phyloP scores from a whole-genome alignment of 2,329 filamentous ascomycete genomes.

The Curvularia sp. region DNA sequence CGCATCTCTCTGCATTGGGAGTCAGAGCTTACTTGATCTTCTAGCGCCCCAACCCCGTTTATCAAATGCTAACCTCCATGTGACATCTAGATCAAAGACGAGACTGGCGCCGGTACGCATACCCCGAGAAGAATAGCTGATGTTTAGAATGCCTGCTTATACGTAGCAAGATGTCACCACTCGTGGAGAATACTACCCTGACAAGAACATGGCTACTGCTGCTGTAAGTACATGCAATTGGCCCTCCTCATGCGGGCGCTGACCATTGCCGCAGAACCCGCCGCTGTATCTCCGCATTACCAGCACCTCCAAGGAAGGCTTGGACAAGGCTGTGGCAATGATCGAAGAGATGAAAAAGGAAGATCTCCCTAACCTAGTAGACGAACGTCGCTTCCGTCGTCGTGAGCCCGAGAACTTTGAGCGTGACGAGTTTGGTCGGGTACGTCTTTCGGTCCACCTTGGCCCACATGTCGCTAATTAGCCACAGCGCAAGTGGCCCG shows the following conservation, averaged over 20 bases:
- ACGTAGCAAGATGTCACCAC: conserved; percentile 95
- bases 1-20: conserved; percentile 48
- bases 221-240: conserved; percentile 64
- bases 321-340: conserved; percentile 84
- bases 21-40: conserved; percentile 58
- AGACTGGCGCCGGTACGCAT: conserved; percentile 99
- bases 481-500: conserved; percentile 92
- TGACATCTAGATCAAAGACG: conserved; percentile 98
- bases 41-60: conserved; percentile 64
- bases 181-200: conserved; percentile 93
- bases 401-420: conserved; percentile 82
- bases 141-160: conserved; percentile 67
- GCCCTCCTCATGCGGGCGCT: background rate
- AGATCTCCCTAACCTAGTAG: conserved; percentile 92
- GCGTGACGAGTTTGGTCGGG: conserved; percentile 87
- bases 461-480: conserved; percentile 33
- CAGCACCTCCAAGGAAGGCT: conserved; percentile 87
- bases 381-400: conserved; percentile 89
- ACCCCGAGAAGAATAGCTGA: conserved; percentile 72
- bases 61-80: conserved; percentile 90
- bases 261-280: conserved; percentile 70
- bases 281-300: conserved; percentile 95
- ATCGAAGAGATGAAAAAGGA: conserved; percentile 97
- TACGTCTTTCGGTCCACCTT: conserved; percentile 55
- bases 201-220: conserved; percentile 95